phyloP scores from a whole-genome alignment of 345 rosid species.

The Eutrema yunnanense region DNA sequence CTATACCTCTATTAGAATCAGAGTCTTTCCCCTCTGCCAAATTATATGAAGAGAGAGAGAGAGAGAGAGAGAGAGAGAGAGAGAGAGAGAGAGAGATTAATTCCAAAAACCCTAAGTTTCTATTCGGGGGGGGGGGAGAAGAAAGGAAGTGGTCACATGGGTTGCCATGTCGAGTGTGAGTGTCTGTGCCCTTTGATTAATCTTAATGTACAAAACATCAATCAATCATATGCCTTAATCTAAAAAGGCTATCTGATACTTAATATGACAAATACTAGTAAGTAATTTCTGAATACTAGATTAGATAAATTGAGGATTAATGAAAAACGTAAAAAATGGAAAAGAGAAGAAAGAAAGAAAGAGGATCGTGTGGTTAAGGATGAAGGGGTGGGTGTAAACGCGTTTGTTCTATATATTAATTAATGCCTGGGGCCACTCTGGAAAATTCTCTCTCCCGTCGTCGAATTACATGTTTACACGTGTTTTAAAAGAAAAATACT shows the following conservation, averaged over 20 bases:
- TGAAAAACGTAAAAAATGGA: neutral
- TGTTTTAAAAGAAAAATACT: neutral
- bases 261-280: neutral
- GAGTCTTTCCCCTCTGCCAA: constrained; percentile 14
- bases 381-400: constrained; percentile 3
- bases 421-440: neutral
- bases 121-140: constrained; percentile 23
- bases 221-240: neutral
- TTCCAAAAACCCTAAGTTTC: constrained; percentile 35
- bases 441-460: neutral
- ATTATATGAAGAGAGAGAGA: neutral
- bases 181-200: constrained; percentile 17
- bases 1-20: constrained; percentile 22
- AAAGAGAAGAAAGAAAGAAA: neutral
- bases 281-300: neutral
- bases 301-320: too few species aligned
- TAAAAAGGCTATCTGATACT: too few species aligned
- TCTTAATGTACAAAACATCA: neutral
- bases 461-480: neutral
- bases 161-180: constrained; percentile 15
- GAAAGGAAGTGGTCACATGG: constrained; percentile 17
- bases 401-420: constrained; percentile 17
- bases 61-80: neutral
- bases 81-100: neutral
- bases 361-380: constrained; percentile 29